phyloP scores from a whole-genome alignment of 257 asterid species.

The Fraxinus cuspidata region DNA sequence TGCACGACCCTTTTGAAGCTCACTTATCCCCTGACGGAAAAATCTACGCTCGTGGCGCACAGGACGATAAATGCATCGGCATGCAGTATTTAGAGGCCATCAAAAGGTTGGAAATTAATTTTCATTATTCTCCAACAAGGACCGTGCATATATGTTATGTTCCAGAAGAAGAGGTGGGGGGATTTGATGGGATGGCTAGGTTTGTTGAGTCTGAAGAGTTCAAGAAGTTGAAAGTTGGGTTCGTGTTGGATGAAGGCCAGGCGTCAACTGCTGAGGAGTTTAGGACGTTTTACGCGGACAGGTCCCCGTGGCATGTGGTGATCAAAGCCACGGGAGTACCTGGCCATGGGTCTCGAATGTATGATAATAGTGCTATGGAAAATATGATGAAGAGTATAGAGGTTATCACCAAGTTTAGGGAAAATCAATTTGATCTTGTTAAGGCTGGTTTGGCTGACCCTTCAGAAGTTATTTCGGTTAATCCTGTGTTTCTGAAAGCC shows the following conservation, averaged over 20 bases:
- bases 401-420: slow-evolving; percentile 77
- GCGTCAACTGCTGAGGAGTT: slow-evolving; percentile 76
- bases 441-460: slow-evolving; percentile 69
- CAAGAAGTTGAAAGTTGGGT: slow-evolving; percentile 65
- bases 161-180: slow-evolving; percentile 90
- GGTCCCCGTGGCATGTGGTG: slow-evolving; percentile 84
- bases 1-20: slow-evolving; percentile 76
- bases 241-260: slow-evolving; percentile 92
- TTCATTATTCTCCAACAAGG: slow-evolving; percentile 46
- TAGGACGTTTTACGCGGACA: slow-evolving; percentile 85
- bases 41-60: slow-evolving; percentile 90
- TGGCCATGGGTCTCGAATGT: slow-evolving; percentile 87
- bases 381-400: slow-evolving; percentile 85
- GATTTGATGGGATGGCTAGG: slow-evolving; percentile 81
- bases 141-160: slow-evolving; percentile 67
- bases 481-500: slow-evolving; percentile 80
- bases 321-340: slow-evolving; percentile 73
- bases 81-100: slow-evolving; percentile 85
- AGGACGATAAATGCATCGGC: slow-evolving; percentile 87
- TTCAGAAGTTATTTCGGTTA: slow-evolving; percentile 86
- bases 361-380: slow-evolving; percentile 79
- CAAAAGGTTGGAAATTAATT: slow-evolving; percentile 31
- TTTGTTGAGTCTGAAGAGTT: slow-evolving; percentile 61
- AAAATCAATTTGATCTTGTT: slow-evolving; percentile 65
- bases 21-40: slow-evolving; percentile 53